These are phyloP conservation scores for Citrus maxima DNA, from an alignment of 345 rosid genomes.

Conservation along the genomic window DNA sequence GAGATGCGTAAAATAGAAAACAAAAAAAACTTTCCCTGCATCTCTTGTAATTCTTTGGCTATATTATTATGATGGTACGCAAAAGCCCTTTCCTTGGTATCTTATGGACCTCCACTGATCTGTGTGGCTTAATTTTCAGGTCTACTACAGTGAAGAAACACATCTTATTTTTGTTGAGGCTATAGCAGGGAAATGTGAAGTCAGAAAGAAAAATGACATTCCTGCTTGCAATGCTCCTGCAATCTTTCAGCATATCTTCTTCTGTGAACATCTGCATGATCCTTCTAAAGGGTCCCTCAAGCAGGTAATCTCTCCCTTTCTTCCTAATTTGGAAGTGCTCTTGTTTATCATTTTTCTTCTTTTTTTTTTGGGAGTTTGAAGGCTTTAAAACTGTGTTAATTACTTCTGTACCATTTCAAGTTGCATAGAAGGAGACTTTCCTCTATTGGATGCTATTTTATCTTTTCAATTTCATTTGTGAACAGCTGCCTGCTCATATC, in stretches of 20 bases:
- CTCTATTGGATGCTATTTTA: neutral
- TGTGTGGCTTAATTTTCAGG: slow-evolving; percentile 39
- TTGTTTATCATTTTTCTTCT: too few relatives aligned
- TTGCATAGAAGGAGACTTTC: neutral
- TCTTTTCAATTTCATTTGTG: slow-evolving; percentile 8
- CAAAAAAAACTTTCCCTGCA: neutral
- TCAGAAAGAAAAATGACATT: slow-evolving; percentile 68
- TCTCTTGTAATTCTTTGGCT: neutral
- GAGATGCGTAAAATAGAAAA: neutral
- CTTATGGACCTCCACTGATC: neutral
- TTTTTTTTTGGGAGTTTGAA: neutral
- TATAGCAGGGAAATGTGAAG: slow-evolving; percentile 82
- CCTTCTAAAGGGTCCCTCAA: slow-evolving; percentile 64
- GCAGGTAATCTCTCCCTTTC: slow-evolving; percentile 42
- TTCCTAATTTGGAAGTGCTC: neutral
- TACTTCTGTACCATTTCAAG: neutral
- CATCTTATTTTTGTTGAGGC: slow-evolving; percentile 28
- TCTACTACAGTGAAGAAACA: slow-evolving; percentile 67
- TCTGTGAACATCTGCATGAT: slow-evolving; percentile 74
- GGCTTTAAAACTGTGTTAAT: neutral
- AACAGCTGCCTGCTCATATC: slow-evolving; percentile 56
- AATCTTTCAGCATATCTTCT: slow-evolving; percentile 70
- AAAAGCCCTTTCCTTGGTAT: neutral
- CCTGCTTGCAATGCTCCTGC: slow-evolving; percentile 38
- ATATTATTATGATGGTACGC: neutral